Evolutionary conservation across 2,329 filamentous ascomycete genomes (phyloP), one percentile per base, ranked within the genome.

Genomic region (Aureobasidium sp.): DNA sequence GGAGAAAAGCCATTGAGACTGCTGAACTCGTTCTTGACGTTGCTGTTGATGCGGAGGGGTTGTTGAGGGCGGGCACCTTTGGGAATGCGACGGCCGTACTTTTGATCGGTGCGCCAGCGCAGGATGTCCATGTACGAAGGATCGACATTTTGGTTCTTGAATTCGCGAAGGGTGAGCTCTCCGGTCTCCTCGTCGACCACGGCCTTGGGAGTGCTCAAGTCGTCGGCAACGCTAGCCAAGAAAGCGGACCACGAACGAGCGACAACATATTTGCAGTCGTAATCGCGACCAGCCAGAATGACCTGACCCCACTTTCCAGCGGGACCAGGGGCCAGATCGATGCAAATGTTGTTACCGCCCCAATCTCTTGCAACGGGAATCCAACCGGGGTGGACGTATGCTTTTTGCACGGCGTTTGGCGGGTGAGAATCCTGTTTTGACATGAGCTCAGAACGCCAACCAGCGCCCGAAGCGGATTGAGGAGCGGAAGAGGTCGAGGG

Each of bases 211-310:
- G 90, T 94, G 77, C 84, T 86, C 69, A 99, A 79, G 71, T 99
- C 94, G 71, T 99, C 94, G 34, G 94, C 92, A 7, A 97, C 84
- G 36, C 87, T 84, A 56, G 92, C 92, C 24, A 99, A 77, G 72
- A 99, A 92, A 10, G 88, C 84, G 17, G 87, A 85, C 94, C 94
- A 99, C 0, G 93, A 97, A 65, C 90, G 86, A 34, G 94, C 90
- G 62, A 99, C 84, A 7, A 99, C 94, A 72, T 96, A 99, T 78
- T 99, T 99, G 76, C 90, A 96, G 73, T 99, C 94, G 76, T 96
- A 99, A 77, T 99, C 94, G 64, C 94, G 90, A 56, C 94, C 94
- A 74, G 96, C 97, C 65, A 99, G 83, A 70, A 99, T 96, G 67
- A 99, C 86, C 74, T 99, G 94, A 60, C 94, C 94, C 93, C 94